Percentiles rank a stretch among this genome's conserved stretches.
Conservation (phyloP, 495 filamentous ascomycete species). For the Aspergillus avenaceus region DNA sequence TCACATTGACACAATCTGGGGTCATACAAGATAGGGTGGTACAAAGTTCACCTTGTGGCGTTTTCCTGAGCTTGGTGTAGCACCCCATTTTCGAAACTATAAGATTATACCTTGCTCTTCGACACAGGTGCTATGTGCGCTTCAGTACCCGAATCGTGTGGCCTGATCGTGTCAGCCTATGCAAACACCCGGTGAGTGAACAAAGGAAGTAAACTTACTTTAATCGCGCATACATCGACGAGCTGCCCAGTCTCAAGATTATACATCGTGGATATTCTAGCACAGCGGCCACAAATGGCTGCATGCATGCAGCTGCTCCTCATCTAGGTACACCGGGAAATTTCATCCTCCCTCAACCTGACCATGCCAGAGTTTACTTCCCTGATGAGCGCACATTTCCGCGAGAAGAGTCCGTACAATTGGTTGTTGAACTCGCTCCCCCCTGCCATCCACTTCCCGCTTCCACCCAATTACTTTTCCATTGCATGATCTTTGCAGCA, state of each 20-base stretch:
- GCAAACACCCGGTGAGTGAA: neutral
- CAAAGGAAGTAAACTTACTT: neutral
- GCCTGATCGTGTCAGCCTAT: neutral
- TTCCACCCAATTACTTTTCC: slow-evolving; percentile 35
- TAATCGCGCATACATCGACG: slow-evolving; percentile 12
- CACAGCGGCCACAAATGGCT: slow-evolving; percentile 28
- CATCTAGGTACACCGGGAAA: slow-evolving; percentile 38
- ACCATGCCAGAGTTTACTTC: slow-evolving; percentile 21
- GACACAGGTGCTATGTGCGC: slow-evolving; percentile 19
- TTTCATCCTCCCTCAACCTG: slow-evolving; percentile 29
- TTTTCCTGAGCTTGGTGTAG: slow-evolving; percentile 32
- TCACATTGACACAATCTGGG: slow-evolving; percentile 32
- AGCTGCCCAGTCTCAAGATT: slow-evolving; percentile 25
- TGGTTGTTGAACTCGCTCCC: slow-evolving; percentile 31
- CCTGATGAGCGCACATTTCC: slow-evolving; percentile 27
- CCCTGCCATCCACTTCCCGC: slow-evolving; percentile 26
- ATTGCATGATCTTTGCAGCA: slow-evolving; percentile 37
- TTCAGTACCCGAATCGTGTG: slow-evolving; percentile 19
- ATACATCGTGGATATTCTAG: slow-evolving; percentile 15
- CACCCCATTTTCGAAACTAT: slow-evolving; percentile 22
- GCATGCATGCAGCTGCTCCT: slow-evolving; percentile 29
- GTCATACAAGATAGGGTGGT: slow-evolving; percentile 29
- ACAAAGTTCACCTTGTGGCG: slow-evolving; percentile 29
- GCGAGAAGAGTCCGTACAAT: slow-evolving; percentile 35
- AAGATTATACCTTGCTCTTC: slow-evolving; percentile 33